Conservation (phyloP, 257 asterid species). For the Lavandula angustifolia region DNA sequence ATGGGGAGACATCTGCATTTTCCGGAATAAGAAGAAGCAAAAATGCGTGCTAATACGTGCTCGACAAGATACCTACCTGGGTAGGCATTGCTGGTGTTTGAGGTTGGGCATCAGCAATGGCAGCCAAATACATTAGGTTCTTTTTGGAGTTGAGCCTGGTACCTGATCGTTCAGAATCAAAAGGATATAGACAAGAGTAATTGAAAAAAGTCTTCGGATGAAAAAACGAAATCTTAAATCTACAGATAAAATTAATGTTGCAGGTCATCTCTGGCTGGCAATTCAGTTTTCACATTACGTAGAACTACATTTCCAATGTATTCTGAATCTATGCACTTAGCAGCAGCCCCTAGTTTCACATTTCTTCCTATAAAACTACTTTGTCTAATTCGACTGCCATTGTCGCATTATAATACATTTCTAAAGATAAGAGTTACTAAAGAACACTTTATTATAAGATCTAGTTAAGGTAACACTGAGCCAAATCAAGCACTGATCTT, state of each 20-base stretch:
- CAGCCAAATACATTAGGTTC: slow-evolving; percentile 95
- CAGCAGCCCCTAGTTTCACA: not conserved
- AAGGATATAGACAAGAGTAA: not conserved
- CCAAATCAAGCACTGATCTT: not conserved
- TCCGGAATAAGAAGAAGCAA: slow-evolving; percentile 22
- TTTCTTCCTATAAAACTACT: not conserved
- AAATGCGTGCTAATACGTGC: not conserved
- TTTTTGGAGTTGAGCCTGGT: slow-evolving; percentile 87
- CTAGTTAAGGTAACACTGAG: not conserved
- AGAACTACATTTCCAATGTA: not conserved
- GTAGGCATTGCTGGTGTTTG: slow-evolving; percentile 74
- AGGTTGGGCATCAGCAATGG: slow-evolving; percentile 94
- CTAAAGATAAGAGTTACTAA: not conserved
- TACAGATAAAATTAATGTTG: not conserved
- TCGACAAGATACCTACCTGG: slow-evolving; percentile 53
- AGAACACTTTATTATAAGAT: not conserved
- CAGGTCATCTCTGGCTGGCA: not conserved
- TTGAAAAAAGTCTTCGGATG: not conserved
- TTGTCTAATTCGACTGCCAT: not conserved
- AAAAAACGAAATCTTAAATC: not conserved
- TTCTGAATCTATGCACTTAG: not conserved
- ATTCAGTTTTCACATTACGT: not conserved
- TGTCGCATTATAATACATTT: not conserved
- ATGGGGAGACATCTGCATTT: slow-evolving; percentile 65
- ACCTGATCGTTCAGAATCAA: slow-evolving; percentile 49